A percentile compares a stretch with the other conserved stretches of the same genome.
Conservation (phyloP, 2,329 filamentous ascomycete species). For the Aspergillus hiratsukae region DNA sequence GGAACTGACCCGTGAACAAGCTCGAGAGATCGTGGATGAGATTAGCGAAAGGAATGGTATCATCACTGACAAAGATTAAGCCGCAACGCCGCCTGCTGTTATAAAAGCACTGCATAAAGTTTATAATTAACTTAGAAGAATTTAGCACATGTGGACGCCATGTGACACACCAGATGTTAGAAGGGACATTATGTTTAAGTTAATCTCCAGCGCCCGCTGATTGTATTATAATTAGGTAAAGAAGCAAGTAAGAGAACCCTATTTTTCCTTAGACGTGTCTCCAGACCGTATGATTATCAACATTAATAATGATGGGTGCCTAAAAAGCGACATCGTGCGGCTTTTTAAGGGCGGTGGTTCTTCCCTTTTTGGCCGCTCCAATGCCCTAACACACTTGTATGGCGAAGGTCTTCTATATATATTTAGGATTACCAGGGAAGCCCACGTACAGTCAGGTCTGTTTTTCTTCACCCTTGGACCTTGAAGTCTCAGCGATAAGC, state of each 20-base stretch:
- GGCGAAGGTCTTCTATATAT: background rate
- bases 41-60: no score
- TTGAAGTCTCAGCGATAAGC: background rate
- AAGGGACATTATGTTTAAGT: background rate
- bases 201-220: background rate
- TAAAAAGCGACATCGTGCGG: background rate
- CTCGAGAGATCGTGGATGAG: no score
- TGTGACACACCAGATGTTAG: no score
- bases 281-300: background rate
- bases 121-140: no score
- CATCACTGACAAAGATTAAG: no score
- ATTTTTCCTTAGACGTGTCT: background rate
- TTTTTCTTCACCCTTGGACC: conserved; percentile 6
- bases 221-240: background rate
- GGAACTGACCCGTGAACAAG: no score
- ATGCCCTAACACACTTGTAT: no score
- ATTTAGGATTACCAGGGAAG: background rate
- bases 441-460: conserved; percentile 3
- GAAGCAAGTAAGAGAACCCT: background rate
- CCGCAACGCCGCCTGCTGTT: no score
- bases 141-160: no score
- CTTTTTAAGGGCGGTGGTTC: background rate
- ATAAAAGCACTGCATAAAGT: no score
- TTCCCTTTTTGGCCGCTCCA: background rate
- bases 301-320: conserved; percentile 2